Base-by-base conservation (phyloP, 2,329 filamentous ascomycete species). In the Cryoendolithus antarcticus region DNA sequence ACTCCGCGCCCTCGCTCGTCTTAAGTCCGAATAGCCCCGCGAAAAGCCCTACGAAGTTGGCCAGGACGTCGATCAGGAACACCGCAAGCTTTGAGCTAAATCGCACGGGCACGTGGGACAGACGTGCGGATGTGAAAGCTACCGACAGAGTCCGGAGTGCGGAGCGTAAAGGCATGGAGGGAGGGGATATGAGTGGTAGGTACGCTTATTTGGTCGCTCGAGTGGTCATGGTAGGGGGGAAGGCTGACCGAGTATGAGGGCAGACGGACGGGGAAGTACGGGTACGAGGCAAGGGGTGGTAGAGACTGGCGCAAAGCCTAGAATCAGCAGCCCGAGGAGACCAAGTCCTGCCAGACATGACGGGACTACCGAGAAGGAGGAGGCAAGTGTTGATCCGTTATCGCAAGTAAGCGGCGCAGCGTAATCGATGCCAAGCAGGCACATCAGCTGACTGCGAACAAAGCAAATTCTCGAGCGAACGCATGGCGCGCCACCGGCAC, bases 401-500 rank as follows among this genome's bases (percentile, higher is more conserved):
- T 81, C 78, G 37, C 75, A 81, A 61, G 77, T 81, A 69, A 48
- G 69, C 61, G 44, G 32, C 11, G 29, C 19, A 8, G 11, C 40
- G 40, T 43, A 35, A 24, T 40, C 32, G 33, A 11, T 41, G 32
- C 12, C 32, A 32, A 24, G 13, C n/a, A 39, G 27, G 19, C 21
- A 32, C 36, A 7, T n/a, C 32, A 32, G 36, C 39, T 35, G 19
- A 43, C 39, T 42, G 40, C 38, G 37, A 38, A 44, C 36, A 43
- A 45, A 72, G 67, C 69, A 73, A 57, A 71, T 72, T 43, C 62
- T 82, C 39, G 70, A 77, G 53, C 74, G 80, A 49, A 82, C 78
- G 39, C 80, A 76, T 52, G 80, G 77, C 32, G 69, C 75, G 40
- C 42, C 45, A 31, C 40, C 31, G 68, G 67, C 38, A 69, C 73